These are phyloP conservation scores for Rehmannia glutinosa DNA, from an alignment of 257 asterid genomes.

Conservation along the genomic window DNA sequence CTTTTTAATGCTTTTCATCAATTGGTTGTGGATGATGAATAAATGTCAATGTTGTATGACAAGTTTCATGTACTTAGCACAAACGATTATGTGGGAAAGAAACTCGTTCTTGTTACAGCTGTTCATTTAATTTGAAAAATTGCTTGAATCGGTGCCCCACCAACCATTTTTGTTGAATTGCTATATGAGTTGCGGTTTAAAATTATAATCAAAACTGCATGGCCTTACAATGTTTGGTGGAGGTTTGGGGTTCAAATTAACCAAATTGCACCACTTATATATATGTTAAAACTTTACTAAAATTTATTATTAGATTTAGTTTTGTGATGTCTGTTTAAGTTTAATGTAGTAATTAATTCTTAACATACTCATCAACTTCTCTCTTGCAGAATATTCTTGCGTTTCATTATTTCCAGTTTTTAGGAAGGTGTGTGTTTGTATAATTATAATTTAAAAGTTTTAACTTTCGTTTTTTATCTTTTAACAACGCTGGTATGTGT, in stretches of 20 bases:
- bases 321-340: neutral
- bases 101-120: neutral
- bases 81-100: neutral
- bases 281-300: no score
- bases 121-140: no score
- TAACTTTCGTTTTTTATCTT: neutral
- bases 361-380: neutral
- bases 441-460: neutral
- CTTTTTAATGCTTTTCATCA: neutral
- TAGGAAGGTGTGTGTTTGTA: neutral
- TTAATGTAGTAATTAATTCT: neutral
- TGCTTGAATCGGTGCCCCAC: no score
- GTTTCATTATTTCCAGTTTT: neutral
- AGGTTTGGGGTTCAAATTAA: no score
- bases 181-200: no score
- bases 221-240: no score
- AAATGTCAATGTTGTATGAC: neutral
- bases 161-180: no score
- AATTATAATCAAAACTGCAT: no score
- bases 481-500: neutral
- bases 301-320: neutral
- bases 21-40: neutral
- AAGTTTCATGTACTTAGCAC: neutral
- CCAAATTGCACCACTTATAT: no score
- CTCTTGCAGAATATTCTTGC: neutral